phyloP scores from a whole-genome alignment of 2,329 filamentous ascomycete genomes.

The Exophiala alcalophila region DNA sequence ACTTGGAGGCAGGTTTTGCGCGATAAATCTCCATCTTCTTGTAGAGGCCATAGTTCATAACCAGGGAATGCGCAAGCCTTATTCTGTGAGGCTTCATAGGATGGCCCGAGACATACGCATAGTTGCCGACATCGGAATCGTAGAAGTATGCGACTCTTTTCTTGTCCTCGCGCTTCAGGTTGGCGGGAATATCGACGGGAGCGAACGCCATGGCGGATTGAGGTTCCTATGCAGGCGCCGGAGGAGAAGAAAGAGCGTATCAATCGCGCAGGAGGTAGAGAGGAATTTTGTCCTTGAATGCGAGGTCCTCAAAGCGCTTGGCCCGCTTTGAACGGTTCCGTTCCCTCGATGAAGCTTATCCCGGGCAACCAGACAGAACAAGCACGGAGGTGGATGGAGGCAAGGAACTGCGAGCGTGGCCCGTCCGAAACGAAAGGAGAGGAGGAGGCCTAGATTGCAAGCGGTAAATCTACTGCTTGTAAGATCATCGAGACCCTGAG shows the following conservation, averaged over 20 bases:
- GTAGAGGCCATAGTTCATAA: slow-evolving; percentile 72
- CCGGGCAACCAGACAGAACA: too few species aligned
- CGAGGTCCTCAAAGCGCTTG: neutral
- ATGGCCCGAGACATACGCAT: slow-evolving; percentile 81
- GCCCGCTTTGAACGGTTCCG: neutral
- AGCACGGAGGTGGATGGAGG: too few species aligned
- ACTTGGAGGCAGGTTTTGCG: slow-evolving; percentile 71
- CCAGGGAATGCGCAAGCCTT: slow-evolving; percentile 63
- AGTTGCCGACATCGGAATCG: slow-evolving; percentile 96
- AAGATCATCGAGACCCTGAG: too few species aligned
- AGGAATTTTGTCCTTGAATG: too few species aligned
- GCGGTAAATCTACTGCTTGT: too few species aligned
- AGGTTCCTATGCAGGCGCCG: too few species aligned
- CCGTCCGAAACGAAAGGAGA: too few species aligned
- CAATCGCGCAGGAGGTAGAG: neutral
- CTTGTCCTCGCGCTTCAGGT: slow-evolving; percentile 50
- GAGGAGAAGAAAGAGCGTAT: too few species aligned
- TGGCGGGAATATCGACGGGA: slow-evolving; percentile 54
- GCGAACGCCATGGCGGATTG: slow-evolving; percentile 50
- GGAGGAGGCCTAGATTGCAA: too few species aligned
- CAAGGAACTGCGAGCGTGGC: too few species aligned
- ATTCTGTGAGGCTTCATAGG: slow-evolving; percentile 68
- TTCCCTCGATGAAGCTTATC: slow-evolving; percentile 1
- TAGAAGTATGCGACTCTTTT: slow-evolving; percentile 96
- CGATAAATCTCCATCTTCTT: slow-evolving; percentile 73